A percentile compares a stretch with the other conserved stretches of the same genome.
These are phyloP conservation scores for Panus rudis DNA, from an alignment of 768 basidiomycete species.

Conservation along the genomic window DNA sequence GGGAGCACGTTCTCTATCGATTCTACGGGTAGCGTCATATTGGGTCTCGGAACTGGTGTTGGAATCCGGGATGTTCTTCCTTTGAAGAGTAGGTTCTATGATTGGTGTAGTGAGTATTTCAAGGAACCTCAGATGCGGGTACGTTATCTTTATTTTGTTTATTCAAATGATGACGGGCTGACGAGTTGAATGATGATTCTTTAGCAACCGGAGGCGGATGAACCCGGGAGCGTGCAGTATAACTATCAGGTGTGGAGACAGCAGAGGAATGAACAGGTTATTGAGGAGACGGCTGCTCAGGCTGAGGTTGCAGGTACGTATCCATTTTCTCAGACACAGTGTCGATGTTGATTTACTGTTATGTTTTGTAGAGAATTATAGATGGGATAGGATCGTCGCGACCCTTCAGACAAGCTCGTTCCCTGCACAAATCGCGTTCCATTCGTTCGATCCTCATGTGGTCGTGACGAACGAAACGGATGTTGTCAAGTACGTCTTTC, in stretches of 20 bases:
- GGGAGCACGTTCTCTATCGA: constrained; percentile 76
- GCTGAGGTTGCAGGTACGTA: constrained; percentile 66
- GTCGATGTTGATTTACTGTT: not conserved
- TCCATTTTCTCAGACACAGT: not conserved
- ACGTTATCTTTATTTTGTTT: too few relatives aligned
- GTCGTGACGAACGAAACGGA: constrained; percentile 81
- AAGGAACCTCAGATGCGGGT: constrained; percentile 99
- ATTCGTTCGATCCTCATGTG: constrained; percentile 87
- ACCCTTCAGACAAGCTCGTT: constrained; percentile 52
- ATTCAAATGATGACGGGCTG: too few relatives aligned
- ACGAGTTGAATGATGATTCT: constrained; percentile 3
- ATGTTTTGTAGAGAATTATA: constrained; percentile 41
- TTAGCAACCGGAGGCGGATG: constrained; percentile 91
- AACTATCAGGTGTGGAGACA: constrained; percentile 96
- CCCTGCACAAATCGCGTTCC: constrained; percentile 79
- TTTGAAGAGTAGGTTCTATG: constrained; percentile 86
- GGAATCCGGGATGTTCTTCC: constrained; percentile 84
- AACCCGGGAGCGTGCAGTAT: constrained; percentile 89
- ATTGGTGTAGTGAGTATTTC: constrained; percentile 97
- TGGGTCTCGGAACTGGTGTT: constrained; percentile 73
- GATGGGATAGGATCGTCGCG: constrained; percentile 70
- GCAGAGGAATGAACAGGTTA: constrained; percentile 78
- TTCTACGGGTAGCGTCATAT: constrained; percentile 56
- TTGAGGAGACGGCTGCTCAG: constrained; percentile 61
- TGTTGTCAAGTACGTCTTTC: constrained; percentile 62